Conservation (phyloP, 331 rosid genomes). For the Rhamnella rubrinervis region DNA sequence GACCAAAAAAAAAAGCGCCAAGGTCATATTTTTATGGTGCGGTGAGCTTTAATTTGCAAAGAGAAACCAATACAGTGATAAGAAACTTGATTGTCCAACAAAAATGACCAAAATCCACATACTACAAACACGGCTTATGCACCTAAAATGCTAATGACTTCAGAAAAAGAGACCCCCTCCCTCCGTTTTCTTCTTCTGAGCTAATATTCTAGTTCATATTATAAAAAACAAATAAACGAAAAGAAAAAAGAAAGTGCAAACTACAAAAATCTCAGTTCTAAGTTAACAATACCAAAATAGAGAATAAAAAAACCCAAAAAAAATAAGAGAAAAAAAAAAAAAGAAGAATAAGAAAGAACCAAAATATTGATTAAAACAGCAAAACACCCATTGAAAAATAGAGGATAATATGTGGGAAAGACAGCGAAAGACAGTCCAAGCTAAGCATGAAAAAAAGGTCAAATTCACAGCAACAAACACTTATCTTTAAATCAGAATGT, state of each 20-base stretch:
- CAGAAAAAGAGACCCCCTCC: not conserved
- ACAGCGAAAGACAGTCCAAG: constrained; percentile 20
- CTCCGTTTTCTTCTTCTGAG: not conserved
- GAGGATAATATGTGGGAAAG: not conserved
- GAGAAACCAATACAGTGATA: constrained; percentile 4
- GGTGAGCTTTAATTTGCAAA: constrained; percentile 1
- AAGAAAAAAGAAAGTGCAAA: too few species aligned
- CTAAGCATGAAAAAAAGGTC: constrained; percentile 6
- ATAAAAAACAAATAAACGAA: not conserved
- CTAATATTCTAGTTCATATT: not conserved
- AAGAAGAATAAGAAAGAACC: not conserved
- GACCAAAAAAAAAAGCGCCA: not conserved
- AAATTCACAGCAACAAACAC: not conserved
- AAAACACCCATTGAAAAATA: constrained; percentile 9
- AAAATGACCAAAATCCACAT: constrained; percentile 21
- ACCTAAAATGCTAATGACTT: not conserved
- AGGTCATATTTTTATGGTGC: not conserved
- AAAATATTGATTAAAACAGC: constrained; percentile 1
- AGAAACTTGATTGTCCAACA: constrained; percentile 12
- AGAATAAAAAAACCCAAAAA: not conserved
- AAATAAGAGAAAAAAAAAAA: too few species aligned
- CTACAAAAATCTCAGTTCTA: not conserved
- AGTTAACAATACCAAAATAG: too few species aligned
- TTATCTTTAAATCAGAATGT: too few species aligned
- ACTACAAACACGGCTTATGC: too few species aligned